Base-by-base conservation (phyloP, 108 stramenopile species). In the Cylindrotheca fusiformis region DNA sequence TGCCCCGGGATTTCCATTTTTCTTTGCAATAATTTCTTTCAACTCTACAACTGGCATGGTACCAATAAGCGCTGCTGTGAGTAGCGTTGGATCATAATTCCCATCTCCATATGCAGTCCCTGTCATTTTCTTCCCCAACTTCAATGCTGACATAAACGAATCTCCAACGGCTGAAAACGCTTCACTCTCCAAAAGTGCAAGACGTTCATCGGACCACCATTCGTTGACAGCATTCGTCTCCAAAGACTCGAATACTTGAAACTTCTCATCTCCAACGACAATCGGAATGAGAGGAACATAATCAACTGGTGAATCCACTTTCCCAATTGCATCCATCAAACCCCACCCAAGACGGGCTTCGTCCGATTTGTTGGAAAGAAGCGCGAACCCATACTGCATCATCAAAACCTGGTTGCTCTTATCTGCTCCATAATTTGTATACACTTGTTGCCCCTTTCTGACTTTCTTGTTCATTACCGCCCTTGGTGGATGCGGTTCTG, bases 201-300 rank as follows among this genome's bases (percentile, higher is more conserved):
- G 60, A 3, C 92, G 85, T 18, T 86, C 81, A 24, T 86, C 80
- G 4, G 85, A 87, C 92, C 92, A 93, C 92, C 92, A 93, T 17
- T 75, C 58, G 48, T 88, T 83, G 29, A 88, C 60, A 8, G 73
- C 60, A 20, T 72, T 65, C 12, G 75, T 49, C 41, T 93, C 87
- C 0, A 60, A 62, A 20, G 85, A 82, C 56, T 93, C 92, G 69
- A 70, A 93, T 12, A 93, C 84, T 30, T 47, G 46, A 55, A 60
- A 71, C 21, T 67, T 49, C 8, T 69, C 55, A 22, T 44, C 69
- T 46, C 64, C 56, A 18, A 74, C 78, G 20, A 28, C 67, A 48
- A 26, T 62, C 31, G 76, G 68, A 8, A 76, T 54, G 6, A 67
- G 59, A 26, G 66, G 69, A 8, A 54, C 71, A 49, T 84, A 89